These are phyloP conservation scores for Delitschia confertaspora DNA, from an alignment of 495 filamentous ascomycete species.

Conservation along the genomic window DNA sequence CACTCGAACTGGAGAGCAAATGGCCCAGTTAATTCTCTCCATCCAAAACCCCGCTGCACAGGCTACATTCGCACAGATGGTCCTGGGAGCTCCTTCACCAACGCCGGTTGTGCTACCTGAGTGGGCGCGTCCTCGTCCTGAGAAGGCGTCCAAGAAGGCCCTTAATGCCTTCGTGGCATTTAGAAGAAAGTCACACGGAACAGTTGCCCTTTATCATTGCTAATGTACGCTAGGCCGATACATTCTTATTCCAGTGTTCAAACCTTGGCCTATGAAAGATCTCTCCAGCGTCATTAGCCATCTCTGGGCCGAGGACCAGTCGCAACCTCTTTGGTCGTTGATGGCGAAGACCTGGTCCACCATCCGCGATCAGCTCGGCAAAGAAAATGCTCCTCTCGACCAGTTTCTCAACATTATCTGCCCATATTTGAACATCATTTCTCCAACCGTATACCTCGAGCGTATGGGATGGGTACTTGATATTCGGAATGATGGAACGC, in stretches of 20 bases:
- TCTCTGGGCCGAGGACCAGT: conserved; percentile 41
- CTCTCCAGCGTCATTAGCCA: conserved; percentile 36
- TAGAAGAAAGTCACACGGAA: conserved; percentile 7
- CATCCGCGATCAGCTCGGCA: conserved; percentile 41
- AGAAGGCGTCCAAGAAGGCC: conserved; percentile 14
- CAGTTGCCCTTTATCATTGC: background rate
- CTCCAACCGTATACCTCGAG: conserved; percentile 35
- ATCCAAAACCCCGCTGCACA: background rate
- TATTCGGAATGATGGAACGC: conserved; percentile 20
- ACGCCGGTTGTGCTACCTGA: background rate
- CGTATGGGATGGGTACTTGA: conserved; percentile 36
- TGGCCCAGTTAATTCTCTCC: background rate
- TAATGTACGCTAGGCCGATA: conserved; percentile 8
- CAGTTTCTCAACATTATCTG: conserved; percentile 35
- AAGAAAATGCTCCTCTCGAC: conserved; percentile 34
- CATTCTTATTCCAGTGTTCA: background rate
- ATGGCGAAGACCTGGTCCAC: conserved; percentile 42
- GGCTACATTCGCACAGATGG: background rate
- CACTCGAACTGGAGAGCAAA: conserved; percentile 1
- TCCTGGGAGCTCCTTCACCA: background rate
- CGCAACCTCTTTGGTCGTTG: conserved; percentile 43
- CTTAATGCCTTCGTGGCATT: conserved; percentile 15
- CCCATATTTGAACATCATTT: conserved; percentile 37
- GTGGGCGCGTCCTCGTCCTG: too few relatives aligned
- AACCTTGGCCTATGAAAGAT: conserved; percentile 6